These are phyloP conservation scores for Marchantia paleacea DNA, from an alignment of 225 moss, liverwort and hornwort genomes.

Conservation along the genomic window DNA sequence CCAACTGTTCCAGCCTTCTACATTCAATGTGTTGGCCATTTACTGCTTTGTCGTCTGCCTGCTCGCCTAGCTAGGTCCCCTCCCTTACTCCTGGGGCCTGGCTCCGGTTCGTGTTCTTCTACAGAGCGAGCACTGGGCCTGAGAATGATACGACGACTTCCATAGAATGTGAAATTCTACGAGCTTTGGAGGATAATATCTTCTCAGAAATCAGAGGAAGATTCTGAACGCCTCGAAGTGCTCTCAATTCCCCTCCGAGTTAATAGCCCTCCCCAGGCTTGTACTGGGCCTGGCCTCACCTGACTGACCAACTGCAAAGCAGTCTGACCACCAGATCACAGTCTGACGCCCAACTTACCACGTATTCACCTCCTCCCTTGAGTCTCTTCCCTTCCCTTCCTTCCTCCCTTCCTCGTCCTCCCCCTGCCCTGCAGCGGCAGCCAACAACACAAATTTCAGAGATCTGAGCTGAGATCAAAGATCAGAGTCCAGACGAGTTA, in stretches of 20 bases:
- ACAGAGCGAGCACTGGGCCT: background rate
- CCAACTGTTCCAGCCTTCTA: background rate
- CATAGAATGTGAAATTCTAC: conserved; percentile 6
- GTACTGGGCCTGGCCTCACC: background rate
- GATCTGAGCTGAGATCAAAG: background rate
- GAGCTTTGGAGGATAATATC: background rate
- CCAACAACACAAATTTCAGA: background rate
- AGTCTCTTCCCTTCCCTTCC: background rate
- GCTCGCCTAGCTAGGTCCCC: too few species aligned
- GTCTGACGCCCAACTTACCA: background rate
- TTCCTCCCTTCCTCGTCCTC: background rate
- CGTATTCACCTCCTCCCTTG: background rate
- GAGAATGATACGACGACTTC: conserved; percentile 7
- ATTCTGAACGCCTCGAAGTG: conserved; percentile 1
- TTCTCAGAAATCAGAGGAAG: conserved; percentile 3
- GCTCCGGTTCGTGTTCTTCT: background rate
- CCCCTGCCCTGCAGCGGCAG: background rate
- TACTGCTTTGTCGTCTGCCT: conserved; percentile 2
- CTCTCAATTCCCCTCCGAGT: background rate
- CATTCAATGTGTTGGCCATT: background rate
- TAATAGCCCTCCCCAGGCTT: background rate
- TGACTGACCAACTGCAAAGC: background rate
- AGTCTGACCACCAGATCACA: background rate
- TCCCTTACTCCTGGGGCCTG: too few species aligned
- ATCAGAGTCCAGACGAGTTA: too few species aligned